Conservation (phyloP, 2,329 filamentous ascomycete genomes). For the Trichoderma arundinaceum region DNA sequence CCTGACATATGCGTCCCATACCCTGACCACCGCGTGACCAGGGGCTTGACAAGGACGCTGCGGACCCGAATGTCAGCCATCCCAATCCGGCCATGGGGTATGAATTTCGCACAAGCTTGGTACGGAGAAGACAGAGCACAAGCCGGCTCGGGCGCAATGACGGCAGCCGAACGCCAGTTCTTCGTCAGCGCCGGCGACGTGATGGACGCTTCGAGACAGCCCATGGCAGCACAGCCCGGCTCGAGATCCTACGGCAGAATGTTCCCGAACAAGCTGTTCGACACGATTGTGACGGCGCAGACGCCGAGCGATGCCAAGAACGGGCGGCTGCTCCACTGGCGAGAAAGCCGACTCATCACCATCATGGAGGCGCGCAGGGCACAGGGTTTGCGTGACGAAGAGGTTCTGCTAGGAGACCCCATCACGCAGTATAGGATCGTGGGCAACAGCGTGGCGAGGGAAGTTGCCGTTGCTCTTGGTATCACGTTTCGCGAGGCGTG, state of each 20-base stretch:
- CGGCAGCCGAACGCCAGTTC: constrained; percentile 45
- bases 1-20: constrained; percentile 65
- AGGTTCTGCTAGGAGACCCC: constrained; percentile 67
- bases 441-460: constrained; percentile 77
- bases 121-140: constrained; percentile 40
- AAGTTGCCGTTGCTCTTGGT: constrained; percentile 70
- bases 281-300: constrained; percentile 65
- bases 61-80: constrained; percentile 61
- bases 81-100: constrained; percentile 62
- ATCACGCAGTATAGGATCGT: constrained; percentile 67
- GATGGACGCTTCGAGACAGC: background rate
- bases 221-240: constrained; percentile 44
- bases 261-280: constrained; percentile 58
- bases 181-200: constrained; percentile 44
- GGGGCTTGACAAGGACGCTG: constrained; percentile 46
- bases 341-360: constrained; percentile 64
- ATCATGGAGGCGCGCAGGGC: constrained; percentile 71
- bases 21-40: constrained; percentile 70
- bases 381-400: constrained; percentile 72
- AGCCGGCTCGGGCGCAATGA: constrained; percentile 45
- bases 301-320: constrained; percentile 59
- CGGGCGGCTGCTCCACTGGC: constrained; percentile 68
- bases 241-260: constrained; percentile 60
- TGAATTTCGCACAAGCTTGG: constrained; percentile 58
- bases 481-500: constrained; percentile 65